Conservation (phyloP, 2,329 filamentous ascomycete species). For the Arthrobotrys pseudoclavata region DNA sequence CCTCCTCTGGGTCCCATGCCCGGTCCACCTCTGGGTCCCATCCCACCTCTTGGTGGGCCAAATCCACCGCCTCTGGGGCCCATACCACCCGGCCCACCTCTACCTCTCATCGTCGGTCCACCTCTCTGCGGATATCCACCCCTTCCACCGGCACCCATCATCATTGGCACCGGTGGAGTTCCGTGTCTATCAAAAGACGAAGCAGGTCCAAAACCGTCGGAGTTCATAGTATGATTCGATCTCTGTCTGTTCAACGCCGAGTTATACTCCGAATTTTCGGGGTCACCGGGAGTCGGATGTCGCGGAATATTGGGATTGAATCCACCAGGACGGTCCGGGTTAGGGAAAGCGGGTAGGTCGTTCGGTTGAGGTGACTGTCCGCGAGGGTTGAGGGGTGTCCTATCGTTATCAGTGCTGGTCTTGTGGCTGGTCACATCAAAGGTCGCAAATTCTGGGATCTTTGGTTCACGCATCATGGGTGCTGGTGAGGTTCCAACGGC, state of each 20-base stretch:
- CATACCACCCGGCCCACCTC: constrained; percentile 55
- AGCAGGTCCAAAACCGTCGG: constrained; percentile 50
- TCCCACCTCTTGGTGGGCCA: constrained; percentile 59
- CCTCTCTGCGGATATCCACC: constrained; percentile 58
- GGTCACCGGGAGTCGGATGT: constrained; percentile 49
- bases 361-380: constrained; percentile 48
- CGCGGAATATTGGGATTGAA: constrained; percentile 55
- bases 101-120: constrained; percentile 52
- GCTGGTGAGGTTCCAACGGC: constrained; percentile 10
- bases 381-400: constrained; percentile 63
- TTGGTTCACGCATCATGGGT: constrained; percentile 57
- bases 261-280: constrained; percentile 39
- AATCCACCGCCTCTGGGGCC: constrained; percentile 58
- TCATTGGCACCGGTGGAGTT: constrained; percentile 45
- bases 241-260: constrained; percentile 46
- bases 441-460: constrained; percentile 63
- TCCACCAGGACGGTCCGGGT: constrained; percentile 48
- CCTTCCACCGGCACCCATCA: constrained; percentile 42
- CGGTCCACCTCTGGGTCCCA: constrained; percentile 5
- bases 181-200: constrained; percentile 53
- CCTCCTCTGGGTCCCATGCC: constrained; percentile 41
- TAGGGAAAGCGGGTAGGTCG: constrained; percentile 47
- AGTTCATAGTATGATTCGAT: constrained; percentile 60
- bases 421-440: constrained; percentile 62
- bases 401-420: constrained; percentile 60